A percentile compares a stretch with the other conserved stretches of the same genome.
phyloP scores from a whole-genome alignment of 192 early-diverging fungal genomes.

The Coemansia sp. region DNA sequence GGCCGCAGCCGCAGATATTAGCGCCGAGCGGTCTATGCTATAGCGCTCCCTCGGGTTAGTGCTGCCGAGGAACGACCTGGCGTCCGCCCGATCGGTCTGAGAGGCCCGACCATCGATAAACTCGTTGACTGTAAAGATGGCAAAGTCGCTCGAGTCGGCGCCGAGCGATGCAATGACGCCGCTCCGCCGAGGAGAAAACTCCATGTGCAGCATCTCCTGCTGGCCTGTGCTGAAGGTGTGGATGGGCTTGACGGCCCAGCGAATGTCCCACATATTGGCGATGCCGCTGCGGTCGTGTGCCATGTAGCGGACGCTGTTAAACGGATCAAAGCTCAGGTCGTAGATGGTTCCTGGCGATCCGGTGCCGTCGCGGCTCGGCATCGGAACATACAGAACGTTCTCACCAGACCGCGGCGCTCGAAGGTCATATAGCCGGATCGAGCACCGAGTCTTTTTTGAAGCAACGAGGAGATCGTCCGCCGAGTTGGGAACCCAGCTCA shows the following conservation, averaged over 20 bases:
- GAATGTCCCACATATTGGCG: slow-evolving; percentile 45
- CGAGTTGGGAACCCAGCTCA: slow-evolving; percentile 34
- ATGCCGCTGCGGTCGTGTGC: slow-evolving; percentile 30
- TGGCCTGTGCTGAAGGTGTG: slow-evolving; percentile 14
- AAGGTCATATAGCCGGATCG: slow-evolving; percentile 43
- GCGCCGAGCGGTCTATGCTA: slow-evolving; percentile 11
- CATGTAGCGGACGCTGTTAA: slow-evolving; percentile 37
- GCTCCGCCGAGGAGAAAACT: slow-evolving; percentile 27
- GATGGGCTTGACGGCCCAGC: slow-evolving; percentile 25
- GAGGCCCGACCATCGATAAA: slow-evolving; percentile 2
- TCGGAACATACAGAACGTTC: slow-evolving; percentile 29
- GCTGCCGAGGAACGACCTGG: slow-evolving; percentile 18
- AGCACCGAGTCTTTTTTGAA: slow-evolving; percentile 19
- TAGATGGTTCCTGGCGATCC: slow-evolving; percentile 25
- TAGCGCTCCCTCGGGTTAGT: slow-evolving; percentile 25
- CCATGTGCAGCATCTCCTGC: slow-evolving; percentile 2
- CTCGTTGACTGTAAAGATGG: slow-evolving; percentile 22
- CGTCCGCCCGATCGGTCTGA: slow-evolving; percentile 1
- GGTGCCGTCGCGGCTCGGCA: neutral
- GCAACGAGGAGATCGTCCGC: slow-evolving; percentile 32
- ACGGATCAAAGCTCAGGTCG: slow-evolving; percentile 46
- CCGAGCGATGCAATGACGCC: slow-evolving; percentile 24
- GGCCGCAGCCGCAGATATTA: slow-evolving; percentile 4
- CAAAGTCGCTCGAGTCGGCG: slow-evolving; percentile 12
- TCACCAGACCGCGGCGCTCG: slow-evolving; percentile 16